These are phyloP conservation scores for Pulveroboletus sp. DNA, from an alignment of 768 basidiomycete genomes.

Conservation along the genomic window DNA sequence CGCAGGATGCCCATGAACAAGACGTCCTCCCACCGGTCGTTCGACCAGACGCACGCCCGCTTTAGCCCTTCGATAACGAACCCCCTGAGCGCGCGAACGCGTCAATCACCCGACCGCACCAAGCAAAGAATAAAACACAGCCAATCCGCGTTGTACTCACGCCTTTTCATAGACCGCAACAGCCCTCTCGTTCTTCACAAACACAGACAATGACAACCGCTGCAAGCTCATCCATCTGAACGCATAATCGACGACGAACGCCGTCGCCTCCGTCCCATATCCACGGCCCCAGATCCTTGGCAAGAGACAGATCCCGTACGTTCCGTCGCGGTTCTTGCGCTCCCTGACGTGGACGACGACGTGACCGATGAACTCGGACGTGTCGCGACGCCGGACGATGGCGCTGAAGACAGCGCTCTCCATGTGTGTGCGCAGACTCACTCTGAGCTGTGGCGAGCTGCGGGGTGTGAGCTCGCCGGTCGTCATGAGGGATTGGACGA, in stretches of 20 bases:
- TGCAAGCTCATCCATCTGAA: slow-evolving; percentile 39
- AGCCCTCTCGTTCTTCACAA: slow-evolving; percentile 36
- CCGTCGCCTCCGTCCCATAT: slow-evolving; percentile 38
- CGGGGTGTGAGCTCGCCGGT: slow-evolving; percentile 12
- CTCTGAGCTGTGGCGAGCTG: slow-evolving; percentile 12
- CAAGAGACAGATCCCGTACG: slow-evolving; percentile 29
- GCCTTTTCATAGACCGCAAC: slow-evolving; percentile 38
- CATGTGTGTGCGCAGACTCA: slow-evolving; percentile 19
- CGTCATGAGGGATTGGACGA: slow-evolving; percentile 20
- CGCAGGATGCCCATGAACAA: slow-evolving; percentile 37
- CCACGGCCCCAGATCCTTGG: slow-evolving; percentile 36
- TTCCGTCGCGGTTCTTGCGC: slow-evolving; percentile 29
- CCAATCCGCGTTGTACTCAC: slow-evolving; percentile 27
- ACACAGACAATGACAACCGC: slow-evolving; percentile 37
- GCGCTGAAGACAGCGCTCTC: slow-evolving; percentile 24
- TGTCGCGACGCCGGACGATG: slow-evolving; percentile 27
- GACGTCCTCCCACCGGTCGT: slow-evolving; percentile 36
- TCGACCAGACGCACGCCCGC: slow-evolving; percentile 33
- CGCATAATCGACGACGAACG: slow-evolving; percentile 37
- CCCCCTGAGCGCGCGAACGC: slow-evolving; percentile 27
- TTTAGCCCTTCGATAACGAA: slow-evolving; percentile 38
- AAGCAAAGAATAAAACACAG: slow-evolving; percentile 2
- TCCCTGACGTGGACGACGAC: slow-evolving; percentile 24
- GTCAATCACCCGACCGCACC: neutral
- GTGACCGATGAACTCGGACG: slow-evolving; percentile 31